Conservation (phyloP, 805 yeast genomes). For the Debaryomyces hansenii region DNA sequence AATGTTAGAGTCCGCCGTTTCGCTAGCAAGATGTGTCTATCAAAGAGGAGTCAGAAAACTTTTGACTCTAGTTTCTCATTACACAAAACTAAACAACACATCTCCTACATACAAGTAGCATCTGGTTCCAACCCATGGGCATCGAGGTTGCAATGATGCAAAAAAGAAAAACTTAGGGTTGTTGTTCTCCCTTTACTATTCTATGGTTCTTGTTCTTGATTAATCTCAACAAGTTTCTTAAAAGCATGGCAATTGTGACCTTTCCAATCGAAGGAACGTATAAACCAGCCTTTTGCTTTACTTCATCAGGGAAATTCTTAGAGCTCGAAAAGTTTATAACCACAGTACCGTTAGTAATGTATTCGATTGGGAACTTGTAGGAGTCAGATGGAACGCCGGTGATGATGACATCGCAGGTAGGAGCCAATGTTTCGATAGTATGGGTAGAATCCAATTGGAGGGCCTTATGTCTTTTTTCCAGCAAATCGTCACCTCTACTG, state of each 20-base stretch:
- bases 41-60: too few species aligned
- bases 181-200: background rate
- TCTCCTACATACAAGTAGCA: too few species aligned
- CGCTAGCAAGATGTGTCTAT: too few species aligned
- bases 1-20: too few species aligned
- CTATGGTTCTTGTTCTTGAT: constrained; percentile 58
- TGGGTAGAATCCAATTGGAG: constrained; percentile 47
- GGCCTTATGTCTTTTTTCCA: constrained; percentile 79
- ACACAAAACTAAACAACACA: too few species aligned
- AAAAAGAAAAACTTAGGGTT: background rate
- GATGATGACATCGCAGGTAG: constrained; percentile 83
- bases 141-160: background rate
- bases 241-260: constrained; percentile 91
- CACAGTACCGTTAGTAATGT: constrained; percentile 82
- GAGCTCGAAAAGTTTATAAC: constrained; percentile 87
- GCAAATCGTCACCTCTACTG: constrained; percentile 91
- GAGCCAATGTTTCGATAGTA: constrained; percentile 64
- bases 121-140: too few species aligned
- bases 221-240: constrained; percentile 84
- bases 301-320: constrained; percentile 81
- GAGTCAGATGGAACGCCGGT: constrained; percentile 89
- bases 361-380: constrained; percentile 84
- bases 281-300: constrained; percentile 82
- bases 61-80: too few species aligned
- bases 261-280: constrained; percentile 96